Base-by-base conservation (phyloP, 2,329 filamentous ascomycete species). In the Plenodomus tracheiphilus region DNA sequence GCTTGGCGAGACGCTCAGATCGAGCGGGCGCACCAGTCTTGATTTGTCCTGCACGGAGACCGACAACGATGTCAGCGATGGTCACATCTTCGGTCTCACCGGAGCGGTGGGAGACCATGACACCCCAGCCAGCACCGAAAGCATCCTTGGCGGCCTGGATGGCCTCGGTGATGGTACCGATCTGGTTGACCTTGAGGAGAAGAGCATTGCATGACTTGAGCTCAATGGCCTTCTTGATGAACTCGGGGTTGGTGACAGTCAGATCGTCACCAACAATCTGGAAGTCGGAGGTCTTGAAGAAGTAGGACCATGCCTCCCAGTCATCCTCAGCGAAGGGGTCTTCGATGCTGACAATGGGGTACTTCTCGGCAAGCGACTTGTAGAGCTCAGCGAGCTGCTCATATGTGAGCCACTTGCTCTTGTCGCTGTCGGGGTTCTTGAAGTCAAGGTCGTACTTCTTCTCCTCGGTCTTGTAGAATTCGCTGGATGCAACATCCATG, bases 381-480 rank as follows among this genome's bases (percentile, higher is more conserved):
- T 99, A 97, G 69, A 95, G 81, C 71, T 88, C 86, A 73, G 94
- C 93, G 57, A 99, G 88, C 81, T 99, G 83, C 84, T 97, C 91
- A 80, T 97, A 97, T 66, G 90, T 96, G 82, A 99, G 83, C 94
- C 94, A 97, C 86, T 99, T 97, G 82, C 79, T 84, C 73, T 86
- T 84, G 82, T 99, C 94, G 76, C 88, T 94, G 59, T 97, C 88
- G 71, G 94, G 93, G 86, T 99, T 99, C 90, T 99, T 97, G 90
- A 97, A 99, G 87, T 97, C 94, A 61, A 99, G 85, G 75, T 99
- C 94, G 85, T 99, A 99, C 85, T 97, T 97, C 89, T 97, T 97
- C 75, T 81, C 93, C 43, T 94, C 90, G 42, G 71, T 65, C 74
- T 97, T 97, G 88, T 99, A 99, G 85, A 99, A 99, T 79, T 99